Conservation (phyloP, 805 yeast genomes). For the Starmerella bacillaris region DNA sequence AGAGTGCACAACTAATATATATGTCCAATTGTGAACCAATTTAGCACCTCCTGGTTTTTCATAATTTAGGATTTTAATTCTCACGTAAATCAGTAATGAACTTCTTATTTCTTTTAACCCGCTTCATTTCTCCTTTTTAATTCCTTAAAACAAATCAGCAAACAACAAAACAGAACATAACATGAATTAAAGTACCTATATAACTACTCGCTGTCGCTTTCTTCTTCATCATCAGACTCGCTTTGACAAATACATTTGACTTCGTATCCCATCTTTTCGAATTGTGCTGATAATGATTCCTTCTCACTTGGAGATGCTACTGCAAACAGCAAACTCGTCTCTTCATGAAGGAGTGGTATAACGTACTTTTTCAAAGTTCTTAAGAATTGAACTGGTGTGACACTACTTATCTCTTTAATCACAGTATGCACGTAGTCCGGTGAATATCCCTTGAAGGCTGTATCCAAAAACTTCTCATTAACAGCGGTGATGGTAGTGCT, state of each 20-base stretch:
- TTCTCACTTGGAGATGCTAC: slow-evolving; percentile 56
- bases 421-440: slow-evolving; percentile 39
- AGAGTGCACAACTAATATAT: too few relatives aligned
- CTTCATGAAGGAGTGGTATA: slow-evolving; percentile 42
- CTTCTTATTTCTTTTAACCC: too few relatives aligned
- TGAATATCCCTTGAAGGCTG: slow-evolving; percentile 51
- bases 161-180: not conserved
- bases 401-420: slow-evolving; percentile 33
- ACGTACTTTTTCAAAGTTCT: slow-evolving; percentile 38
- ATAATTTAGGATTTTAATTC: too few relatives aligned
- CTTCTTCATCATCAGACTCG: slow-evolving; percentile 1
- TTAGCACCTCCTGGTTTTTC: too few relatives aligned
- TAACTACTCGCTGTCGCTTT: not conserved
- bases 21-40: too few relatives aligned
- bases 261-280: slow-evolving; percentile 39
- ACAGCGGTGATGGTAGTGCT: slow-evolving; percentile 53
- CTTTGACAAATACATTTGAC: slow-evolving; percentile 36
- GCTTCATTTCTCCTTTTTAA: too few relatives aligned
- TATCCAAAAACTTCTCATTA: slow-evolving; percentile 44
- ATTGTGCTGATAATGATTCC: slow-evolving; percentile 30
- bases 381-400: slow-evolving; percentile 33
- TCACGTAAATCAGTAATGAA: too few relatives aligned
- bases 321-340: slow-evolving; percentile 42
- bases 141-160: not conserved
- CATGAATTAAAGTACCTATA: too few relatives aligned